Evolutionary conservation across 1,284 basidiomycete species (phyloP), one percentile per base, ranked within the genome.

Genomic region (Inonotus hispidus): DNA sequence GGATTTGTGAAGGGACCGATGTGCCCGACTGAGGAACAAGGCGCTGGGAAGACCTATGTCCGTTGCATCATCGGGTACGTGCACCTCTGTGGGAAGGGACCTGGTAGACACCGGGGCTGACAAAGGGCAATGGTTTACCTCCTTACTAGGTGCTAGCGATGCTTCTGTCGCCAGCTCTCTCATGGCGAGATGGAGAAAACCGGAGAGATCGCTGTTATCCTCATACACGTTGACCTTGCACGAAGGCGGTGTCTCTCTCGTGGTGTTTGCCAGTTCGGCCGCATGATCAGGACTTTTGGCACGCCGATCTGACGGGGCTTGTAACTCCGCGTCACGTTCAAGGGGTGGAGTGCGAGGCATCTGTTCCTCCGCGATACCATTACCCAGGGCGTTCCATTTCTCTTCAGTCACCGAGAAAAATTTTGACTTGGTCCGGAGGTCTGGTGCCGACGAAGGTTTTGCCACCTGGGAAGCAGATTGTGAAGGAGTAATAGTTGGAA

Each of bases 381-480:
- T 16, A 7, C n/a, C 41, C 16, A n/a, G 2, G 16, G 7, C 19
- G 13, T 43, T 21, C 7, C 19, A 3, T 7, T 43, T 43, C 16
- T 19, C 41, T 43, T 39, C 38, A n/a, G 5, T 1, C 41, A 16
- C 55, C 25, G 46, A 41, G 53, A 71, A 72, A 53, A 68, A 72
- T 53, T 67, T 66, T 29, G 66, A 69, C 57, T 27, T 1, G 62
- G 37, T 35, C 19, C 59, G 58, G n/a, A 38, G 21, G 21, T 23
- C 37, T n/a, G 25, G 19, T 13, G 13, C 2, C 3, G 16, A 23
- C 23, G 41, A 13, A 39, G 35, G 19, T 63, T 38, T 62, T 59
- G 27, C 43, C 49, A 69, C 56, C 64, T 81, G 82, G 55, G 81
- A 83, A 37, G 76, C 81, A 35, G 82, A 83, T 59, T 84, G 76